These are phyloP conservation scores for Lachancea waltii DNA, from an alignment of 805 yeast genomes.

Conservation along the genomic window DNA sequence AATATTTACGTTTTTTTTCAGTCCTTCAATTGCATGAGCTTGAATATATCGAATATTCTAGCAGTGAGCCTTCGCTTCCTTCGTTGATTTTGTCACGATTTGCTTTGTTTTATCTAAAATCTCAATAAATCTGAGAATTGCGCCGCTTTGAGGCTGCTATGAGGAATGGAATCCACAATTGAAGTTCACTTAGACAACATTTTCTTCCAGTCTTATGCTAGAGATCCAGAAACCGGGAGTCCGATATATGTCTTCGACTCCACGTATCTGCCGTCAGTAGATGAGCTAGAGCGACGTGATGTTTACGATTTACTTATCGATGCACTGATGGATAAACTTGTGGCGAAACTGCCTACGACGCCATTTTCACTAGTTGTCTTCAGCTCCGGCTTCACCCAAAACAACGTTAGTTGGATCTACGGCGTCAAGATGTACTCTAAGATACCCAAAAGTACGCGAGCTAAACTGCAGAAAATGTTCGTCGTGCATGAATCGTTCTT, in stretches of 20 bases:
- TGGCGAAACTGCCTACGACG: constrained; percentile 50
- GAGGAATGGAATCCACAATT: constrained; percentile 13
- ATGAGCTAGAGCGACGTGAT: constrained; percentile 35
- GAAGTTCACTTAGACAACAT: constrained; percentile 36
- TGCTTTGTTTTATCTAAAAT: not conserved
- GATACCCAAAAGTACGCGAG: constrained; percentile 50
- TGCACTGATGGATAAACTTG: constrained; percentile 50
- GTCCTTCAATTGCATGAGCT: not conserved
- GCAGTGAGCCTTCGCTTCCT: too few species aligned
- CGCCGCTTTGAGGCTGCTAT: not conserved
- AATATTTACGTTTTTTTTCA: not conserved
- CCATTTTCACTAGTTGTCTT: constrained; percentile 68
- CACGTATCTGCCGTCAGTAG: constrained; percentile 63
- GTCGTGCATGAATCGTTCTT: constrained; percentile 92
- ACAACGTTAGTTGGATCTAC: constrained; percentile 56
- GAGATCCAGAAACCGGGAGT: constrained; percentile 59
- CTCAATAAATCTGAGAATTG: not conserved
- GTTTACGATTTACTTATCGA: constrained; percentile 37
- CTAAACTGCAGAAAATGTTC: constrained; percentile 53
- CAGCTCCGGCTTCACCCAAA: constrained; percentile 68
- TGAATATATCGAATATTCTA: too few species aligned
- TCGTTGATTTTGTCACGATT: too few species aligned
- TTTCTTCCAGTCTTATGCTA: constrained; percentile 52
- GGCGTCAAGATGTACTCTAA: constrained; percentile 53
- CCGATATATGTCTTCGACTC: constrained; percentile 84